Percentiles rank a stretch among this genome's conserved stretches.
Conservation (phyloP, 2,329 filamentous ascomycete species). For the Pseudogymnoascus sp. region DNA sequence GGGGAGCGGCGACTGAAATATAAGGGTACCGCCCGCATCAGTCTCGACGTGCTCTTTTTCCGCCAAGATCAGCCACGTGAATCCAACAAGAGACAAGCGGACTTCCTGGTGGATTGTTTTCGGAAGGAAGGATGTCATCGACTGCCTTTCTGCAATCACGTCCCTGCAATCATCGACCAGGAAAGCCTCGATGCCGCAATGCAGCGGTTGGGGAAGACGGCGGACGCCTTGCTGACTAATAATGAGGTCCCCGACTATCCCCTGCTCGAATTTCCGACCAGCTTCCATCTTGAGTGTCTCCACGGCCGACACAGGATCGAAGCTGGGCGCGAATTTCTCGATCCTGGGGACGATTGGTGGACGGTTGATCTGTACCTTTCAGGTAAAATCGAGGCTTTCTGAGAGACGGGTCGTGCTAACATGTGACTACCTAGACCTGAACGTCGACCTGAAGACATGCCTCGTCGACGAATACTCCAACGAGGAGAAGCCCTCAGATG, state of each 20-base stretch:
- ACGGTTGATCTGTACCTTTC: slow-evolving; percentile 13
- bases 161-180: slow-evolving; percentile 25
- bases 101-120: slow-evolving; percentile 13
- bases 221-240: slow-evolving; percentile 11
- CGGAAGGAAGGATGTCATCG: slow-evolving; percentile 9
- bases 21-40: slow-evolving; percentile 10
- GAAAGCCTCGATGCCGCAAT: slow-evolving; percentile 20
- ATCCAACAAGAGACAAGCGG: slow-evolving; percentile 11
- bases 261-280: background rate
- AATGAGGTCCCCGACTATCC: background rate
- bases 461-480: slow-evolving; percentile 27
- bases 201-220: slow-evolving; percentile 8
- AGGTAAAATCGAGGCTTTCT: background rate
- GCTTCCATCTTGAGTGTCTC: slow-evolving; percentile 5
- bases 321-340: slow-evolving; percentile 15
- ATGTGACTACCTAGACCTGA: slow-evolving; percentile 18
- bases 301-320: slow-evolving; percentile 13
- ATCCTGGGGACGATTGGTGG: slow-evolving; percentile 12
- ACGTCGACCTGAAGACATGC: slow-evolving; percentile 18
- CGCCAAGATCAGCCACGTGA: slow-evolving; percentile 12
- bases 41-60: slow-evolving; percentile 12
- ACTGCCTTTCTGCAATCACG: slow-evolving; percentile 20
- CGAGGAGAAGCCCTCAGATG: slow-evolving; percentile 21
- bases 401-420: background rate
- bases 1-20: slow-evolving; percentile 9